phyloP scores from a whole-genome alignment of 2,329 filamentous ascomycete genomes.

The Grosmannia huntii region DNA sequence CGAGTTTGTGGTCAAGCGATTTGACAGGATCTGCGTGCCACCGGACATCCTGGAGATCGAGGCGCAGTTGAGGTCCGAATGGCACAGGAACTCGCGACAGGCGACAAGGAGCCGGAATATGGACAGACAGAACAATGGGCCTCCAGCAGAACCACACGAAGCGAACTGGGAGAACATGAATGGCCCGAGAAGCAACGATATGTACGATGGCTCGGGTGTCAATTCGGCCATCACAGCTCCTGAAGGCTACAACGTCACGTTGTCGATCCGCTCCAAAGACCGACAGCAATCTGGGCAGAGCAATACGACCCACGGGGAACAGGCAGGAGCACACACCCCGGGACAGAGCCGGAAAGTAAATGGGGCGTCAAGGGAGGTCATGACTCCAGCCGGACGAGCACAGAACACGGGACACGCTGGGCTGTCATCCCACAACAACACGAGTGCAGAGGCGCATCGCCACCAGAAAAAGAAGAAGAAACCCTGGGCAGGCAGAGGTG shows the following conservation, averaged over 20 bases:
- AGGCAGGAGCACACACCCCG: background rate
- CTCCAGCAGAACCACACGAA: background rate
- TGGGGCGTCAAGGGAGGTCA: background rate
- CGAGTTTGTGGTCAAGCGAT: conserved; percentile 33
- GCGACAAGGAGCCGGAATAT: background rate
- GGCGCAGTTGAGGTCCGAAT: conserved; percentile 42
- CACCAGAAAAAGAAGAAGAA: background rate
- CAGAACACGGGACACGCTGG: background rate
- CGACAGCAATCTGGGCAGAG: background rate
- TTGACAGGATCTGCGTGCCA: conserved; percentile 34
- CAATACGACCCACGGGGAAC: background rate
- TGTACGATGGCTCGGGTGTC: background rate
- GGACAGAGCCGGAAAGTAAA: background rate
- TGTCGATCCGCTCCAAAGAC: background rate
- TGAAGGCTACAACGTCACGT: background rate
- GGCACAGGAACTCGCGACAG: conserved; percentile 14
- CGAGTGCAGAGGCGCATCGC: background rate
- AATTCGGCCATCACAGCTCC: background rate
- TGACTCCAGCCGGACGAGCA: background rate
- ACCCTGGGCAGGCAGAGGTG: background rate
- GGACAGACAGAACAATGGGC: background rate
- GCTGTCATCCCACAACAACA: no score
- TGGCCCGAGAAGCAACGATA: background rate
- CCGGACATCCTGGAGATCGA: conserved; percentile 34
- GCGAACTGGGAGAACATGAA: background rate